Evolutionary conservation across 2,329 filamentous ascomycete species (phyloP).

Genomic region (Beauveria scarabaeidicola): DNA sequence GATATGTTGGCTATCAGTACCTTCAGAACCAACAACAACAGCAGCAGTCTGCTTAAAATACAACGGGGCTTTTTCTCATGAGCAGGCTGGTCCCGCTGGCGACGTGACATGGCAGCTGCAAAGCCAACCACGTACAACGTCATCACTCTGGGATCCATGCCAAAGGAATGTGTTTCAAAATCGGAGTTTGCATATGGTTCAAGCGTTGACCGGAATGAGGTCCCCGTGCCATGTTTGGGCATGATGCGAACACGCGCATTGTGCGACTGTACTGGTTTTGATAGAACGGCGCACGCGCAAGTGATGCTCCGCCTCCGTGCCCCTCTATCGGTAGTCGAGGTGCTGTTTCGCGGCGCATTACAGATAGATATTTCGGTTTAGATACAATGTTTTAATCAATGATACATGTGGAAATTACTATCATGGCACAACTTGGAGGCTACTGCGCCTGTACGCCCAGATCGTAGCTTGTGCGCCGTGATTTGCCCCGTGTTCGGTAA

Average conservation of each 20-base stretch:
- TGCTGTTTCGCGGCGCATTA: neutral
- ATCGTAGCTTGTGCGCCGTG: neutral
- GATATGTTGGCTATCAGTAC: conserved; percentile 82
- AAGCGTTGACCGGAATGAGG: conserved; percentile 7
- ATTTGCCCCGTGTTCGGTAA: neutral
- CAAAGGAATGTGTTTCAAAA: neutral
- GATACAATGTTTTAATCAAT: conserved; percentile 11
- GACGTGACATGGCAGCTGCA: neutral
- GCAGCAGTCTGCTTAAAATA: conserved; percentile 20
- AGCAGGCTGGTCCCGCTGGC: neutral
- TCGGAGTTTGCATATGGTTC: conserved; percentile 7
- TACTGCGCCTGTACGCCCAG: neutral
- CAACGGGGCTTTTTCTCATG: neutral
- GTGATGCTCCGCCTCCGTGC: conserved; percentile 10
- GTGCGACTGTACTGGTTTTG: conserved; percentile 6
- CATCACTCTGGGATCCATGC: neutral
- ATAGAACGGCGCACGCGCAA: conserved; percentile 9
- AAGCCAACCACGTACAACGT: neutral
- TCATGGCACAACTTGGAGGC: neutral
- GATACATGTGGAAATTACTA: conserved; percentile 3
- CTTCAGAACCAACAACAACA: conserved; percentile 52
- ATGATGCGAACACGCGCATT: neutral
- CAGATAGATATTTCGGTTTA: conserved; percentile 5
- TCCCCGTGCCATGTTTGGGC: neutral
- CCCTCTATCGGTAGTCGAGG: neutral